phyloP scores from a whole-genome alignment of 2,329 filamentous ascomycete genomes.

The Fusarium hainanense region DNA sequence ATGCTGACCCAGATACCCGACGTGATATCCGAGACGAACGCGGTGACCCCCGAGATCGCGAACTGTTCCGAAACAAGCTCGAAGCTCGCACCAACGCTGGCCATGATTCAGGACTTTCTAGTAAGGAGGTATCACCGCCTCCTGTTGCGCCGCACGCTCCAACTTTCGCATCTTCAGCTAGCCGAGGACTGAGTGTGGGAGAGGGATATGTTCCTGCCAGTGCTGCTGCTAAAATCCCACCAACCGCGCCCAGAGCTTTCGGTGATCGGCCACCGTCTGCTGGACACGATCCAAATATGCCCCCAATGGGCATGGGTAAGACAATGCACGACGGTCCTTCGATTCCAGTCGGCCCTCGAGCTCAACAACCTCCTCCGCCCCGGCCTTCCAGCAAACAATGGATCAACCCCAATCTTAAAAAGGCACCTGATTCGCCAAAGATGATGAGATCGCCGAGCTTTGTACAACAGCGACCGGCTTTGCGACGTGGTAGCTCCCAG shows the following conservation, averaged over 20 bases:
- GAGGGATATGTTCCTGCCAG: slow-evolving; percentile 48
- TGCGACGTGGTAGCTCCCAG: slow-evolving; percentile 52
- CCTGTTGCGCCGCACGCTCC: slow-evolving; percentile 68
- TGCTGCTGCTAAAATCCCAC: slow-evolving; percentile 60
- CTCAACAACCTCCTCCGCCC: slow-evolving; percentile 58
- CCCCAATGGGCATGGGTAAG: slow-evolving; percentile 58
- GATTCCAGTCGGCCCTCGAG: slow-evolving; percentile 66
- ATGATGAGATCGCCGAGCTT: slow-evolving; percentile 63
- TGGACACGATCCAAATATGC: slow-evolving; percentile 51
- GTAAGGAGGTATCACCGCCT: slow-evolving; percentile 67
- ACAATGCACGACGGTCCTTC: slow-evolving; percentile 56
- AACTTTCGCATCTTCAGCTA: slow-evolving; percentile 67
- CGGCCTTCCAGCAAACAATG: slow-evolving; percentile 69
- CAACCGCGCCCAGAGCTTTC: slow-evolving; percentile 65
- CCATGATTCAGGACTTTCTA: slow-evolving; percentile 59
- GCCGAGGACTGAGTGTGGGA: slow-evolving; percentile 53
- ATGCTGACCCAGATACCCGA: slow-evolving; percentile 53
- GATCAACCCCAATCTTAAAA: slow-evolving; percentile 66
- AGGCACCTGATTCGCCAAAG: slow-evolving; percentile 64
- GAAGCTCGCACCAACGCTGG: slow-evolving; percentile 60
- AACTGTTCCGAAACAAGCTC: slow-evolving; percentile 61
- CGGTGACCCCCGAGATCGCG: slow-evolving; percentile 57
- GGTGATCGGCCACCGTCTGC: slow-evolving; percentile 62
- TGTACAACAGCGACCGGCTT: slow-evolving; percentile 54
- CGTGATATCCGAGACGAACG: slow-evolving; percentile 62